phyloP scores from a whole-genome alignment of 352 stramenopile species.

The Thraustochytrium sp. region DNA sequence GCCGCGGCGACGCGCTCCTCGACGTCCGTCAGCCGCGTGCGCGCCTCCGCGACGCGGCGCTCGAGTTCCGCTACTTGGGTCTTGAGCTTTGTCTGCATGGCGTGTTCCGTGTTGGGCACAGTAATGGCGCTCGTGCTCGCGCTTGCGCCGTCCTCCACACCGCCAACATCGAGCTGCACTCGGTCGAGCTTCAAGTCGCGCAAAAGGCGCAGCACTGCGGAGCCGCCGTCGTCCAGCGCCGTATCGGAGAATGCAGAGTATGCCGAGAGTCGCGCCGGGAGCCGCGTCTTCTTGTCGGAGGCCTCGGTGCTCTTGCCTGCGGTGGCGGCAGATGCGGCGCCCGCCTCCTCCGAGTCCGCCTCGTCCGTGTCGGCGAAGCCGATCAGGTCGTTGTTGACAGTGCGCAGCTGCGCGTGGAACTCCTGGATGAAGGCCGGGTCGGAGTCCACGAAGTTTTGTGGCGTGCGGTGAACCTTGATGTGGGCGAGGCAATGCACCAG shows the following conservation, averaged over 20 bases:
- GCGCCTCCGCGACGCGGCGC: not conserved
- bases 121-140: not conserved
- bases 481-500: conserved; percentile 30
- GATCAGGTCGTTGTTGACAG: conserved; percentile 13
- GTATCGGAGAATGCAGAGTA: not conserved
- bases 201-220: not conserved
- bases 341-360: not conserved
- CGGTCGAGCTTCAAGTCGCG: not conserved
- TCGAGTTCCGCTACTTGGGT: not conserved
- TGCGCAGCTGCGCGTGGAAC: conserved; percentile 10
- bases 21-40: not conserved
- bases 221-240: not conserved
- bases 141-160: not conserved
- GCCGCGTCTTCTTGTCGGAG: too few relatives aligned
- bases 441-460: not conserved
- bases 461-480: not conserved
- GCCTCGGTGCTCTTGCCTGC: too few relatives aligned
- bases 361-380: not conserved
- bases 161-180: not conserved
- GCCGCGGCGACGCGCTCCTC: not conserved
- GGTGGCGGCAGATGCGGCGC: not conserved
- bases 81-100: conserved; percentile 14
- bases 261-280: not conserved
- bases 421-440: conserved; percentile 32
- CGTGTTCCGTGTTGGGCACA: not conserved